A percentile compares a stretch with the other conserved stretches of the same genome.
These are phyloP conservation scores for Amphichorda felina DNA, from an alignment of 2,329 filamentous ascomycete species.

Conservation along the genomic window DNA sequence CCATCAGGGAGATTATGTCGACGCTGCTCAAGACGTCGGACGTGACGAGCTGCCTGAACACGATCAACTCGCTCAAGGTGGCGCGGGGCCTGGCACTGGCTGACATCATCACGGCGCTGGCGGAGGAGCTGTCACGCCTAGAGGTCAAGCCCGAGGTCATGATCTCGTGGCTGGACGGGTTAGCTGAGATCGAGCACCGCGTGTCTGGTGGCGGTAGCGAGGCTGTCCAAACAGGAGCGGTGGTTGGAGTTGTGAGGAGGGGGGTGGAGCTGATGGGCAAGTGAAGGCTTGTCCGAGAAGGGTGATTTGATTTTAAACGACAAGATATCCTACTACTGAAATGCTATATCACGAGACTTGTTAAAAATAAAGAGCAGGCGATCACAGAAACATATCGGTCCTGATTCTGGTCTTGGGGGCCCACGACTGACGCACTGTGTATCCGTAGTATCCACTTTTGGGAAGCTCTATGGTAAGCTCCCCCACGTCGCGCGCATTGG, in stretches of 20 bases:
- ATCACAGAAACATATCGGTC: too few relatives aligned
- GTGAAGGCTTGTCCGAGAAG: background rate
- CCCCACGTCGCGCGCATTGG: too few relatives aligned
- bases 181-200: constrained; percentile 88
- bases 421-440: too few relatives aligned
- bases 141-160: constrained; percentile 81
- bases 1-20: constrained; percentile 73
- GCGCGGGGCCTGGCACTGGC: constrained; percentile 80
- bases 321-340: too few relatives aligned
- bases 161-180: constrained; percentile 80
- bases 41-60: constrained; percentile 78
- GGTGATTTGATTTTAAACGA: too few relatives aligned
- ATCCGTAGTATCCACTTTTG: too few relatives aligned
- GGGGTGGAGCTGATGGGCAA: constrained; percentile 61
- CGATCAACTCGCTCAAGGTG: constrained; percentile 78
- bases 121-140: constrained; percentile 70
- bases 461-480: too few relatives aligned
- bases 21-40: constrained; percentile 78
- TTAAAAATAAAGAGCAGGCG: too few relatives aligned
- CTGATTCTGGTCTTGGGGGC: too few relatives aligned
- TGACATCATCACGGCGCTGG: constrained; percentile 80
- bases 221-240: constrained; percentile 78
- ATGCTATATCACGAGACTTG: too few relatives aligned
- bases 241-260: constrained; percentile 78
- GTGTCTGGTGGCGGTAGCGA: constrained; percentile 82